A percentile compares a stretch with the other conserved stretches of the same genome.
phyloP scores from a whole-genome alignment of 768 basidiomycete species.

The Polyporus arcularius region DNA sequence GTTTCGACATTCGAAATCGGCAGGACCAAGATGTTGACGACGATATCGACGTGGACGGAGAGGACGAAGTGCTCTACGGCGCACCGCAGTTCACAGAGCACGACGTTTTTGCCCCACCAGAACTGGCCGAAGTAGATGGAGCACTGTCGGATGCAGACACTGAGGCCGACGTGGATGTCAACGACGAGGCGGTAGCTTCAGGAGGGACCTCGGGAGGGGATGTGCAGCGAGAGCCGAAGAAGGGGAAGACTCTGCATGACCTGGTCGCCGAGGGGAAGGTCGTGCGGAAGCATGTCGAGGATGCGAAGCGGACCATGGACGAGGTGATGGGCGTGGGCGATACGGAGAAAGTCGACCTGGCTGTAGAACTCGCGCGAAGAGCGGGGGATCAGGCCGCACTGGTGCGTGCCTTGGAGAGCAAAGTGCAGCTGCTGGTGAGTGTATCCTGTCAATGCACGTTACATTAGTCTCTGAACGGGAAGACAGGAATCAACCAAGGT shows the following conservation, averaged over 20 bases:
- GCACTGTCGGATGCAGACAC: slow-evolving; percentile 11
- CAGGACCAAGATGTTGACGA: slow-evolving; percentile 70
- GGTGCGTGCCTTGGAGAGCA: slow-evolving; percentile 58
- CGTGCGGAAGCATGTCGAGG: slow-evolving; percentile 23
- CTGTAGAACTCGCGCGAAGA: slow-evolving; percentile 50
- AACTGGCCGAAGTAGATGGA: not conserved
- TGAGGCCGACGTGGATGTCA: slow-evolving; percentile 43
- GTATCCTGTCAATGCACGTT: not conserved
- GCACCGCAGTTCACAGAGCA: slow-evolving; percentile 75
- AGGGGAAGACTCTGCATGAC: slow-evolving; percentile 38
- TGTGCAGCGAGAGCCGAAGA: slow-evolving; percentile 30
- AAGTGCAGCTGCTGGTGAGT: slow-evolving; percentile 58
- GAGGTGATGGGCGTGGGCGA: slow-evolving; percentile 42
- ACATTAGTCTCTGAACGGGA: not conserved
- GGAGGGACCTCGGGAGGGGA: slow-evolving; percentile 25
- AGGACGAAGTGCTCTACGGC: slow-evolving; percentile 67
- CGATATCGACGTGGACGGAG: slow-evolving; percentile 80
- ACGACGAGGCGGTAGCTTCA: slow-evolving; percentile 35
- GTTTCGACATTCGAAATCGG: slow-evolving; percentile 65
- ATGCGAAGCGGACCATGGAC: slow-evolving; percentile 38
- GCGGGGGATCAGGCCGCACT: slow-evolving; percentile 50
- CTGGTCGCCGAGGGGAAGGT: slow-evolving; percentile 56
- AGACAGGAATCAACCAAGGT: slow-evolving; percentile 45
- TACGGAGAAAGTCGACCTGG: slow-evolving; percentile 31
- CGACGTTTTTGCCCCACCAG: slow-evolving; percentile 52